Evolutionary conservation across 306 rosid genomes (phyloP), one percentile per base, ranked within the genome.

Genomic region (Cajanus cajan): DNA sequence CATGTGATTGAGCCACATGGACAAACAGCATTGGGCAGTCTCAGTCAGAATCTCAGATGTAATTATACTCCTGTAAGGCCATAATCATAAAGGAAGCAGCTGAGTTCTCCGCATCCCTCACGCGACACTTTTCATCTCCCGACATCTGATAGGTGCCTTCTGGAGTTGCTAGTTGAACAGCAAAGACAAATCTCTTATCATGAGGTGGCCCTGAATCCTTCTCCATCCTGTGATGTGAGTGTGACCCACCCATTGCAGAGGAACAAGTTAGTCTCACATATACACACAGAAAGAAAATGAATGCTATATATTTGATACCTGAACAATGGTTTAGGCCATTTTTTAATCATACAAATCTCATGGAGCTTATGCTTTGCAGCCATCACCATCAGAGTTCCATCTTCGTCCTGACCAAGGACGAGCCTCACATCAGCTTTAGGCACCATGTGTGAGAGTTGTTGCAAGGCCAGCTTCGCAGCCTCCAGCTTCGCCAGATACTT

Each of bases 401-500:
- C 74, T 7, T 51, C n/a, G 15, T 77, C 82, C 9, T 10, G 21
- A 73, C 64, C 31, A 45, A 34, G 51, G 43, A 24, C 71, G 0
- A 16, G 5, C 7, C 36, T 6, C 21, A 16, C 21, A 45, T 37
- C 7, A 15, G 11, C 1, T 28, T 19, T 50, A 11, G 85, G 65
- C 45, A 83, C 59, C 1, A 19, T 47, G 10, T 39, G 4, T 0
- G 89, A 43, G 13, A 94, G 76, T 76, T 85, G 83, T 51, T 3
- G 45, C 61, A 94, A 66, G 45, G 97, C 98, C 34, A 40, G 78
- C 87, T 77, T 90, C 21, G 91, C 94, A 78, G 97, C 98, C 73
- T 87, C 75, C 15, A 90, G 89, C 87, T 22, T 91, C 10, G 98
- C 91, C 73, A 85, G 76, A 44, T 87, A 88, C 64, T 77, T 94